These are phyloP conservation scores for Colletotrichum neosansevieriae DNA, from an alignment of 2,329 filamentous ascomycete species.

Conservation along the genomic window DNA sequence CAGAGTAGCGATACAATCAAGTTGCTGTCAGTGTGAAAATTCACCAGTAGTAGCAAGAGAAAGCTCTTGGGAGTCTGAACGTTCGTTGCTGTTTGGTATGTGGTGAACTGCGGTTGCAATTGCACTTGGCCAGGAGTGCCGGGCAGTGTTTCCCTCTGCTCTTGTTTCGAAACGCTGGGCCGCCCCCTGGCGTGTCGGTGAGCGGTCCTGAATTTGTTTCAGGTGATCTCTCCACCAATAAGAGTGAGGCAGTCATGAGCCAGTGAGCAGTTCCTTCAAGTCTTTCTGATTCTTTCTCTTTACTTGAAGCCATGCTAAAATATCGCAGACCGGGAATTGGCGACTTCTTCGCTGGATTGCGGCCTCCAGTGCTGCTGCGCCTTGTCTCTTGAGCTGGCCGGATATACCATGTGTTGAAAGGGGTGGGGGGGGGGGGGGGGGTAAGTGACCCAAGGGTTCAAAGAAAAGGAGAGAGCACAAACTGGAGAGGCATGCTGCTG, in stretches of 20 bases:
- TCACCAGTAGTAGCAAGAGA: too few species aligned
- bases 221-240: slow-evolving; percentile 36
- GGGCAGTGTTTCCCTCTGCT: slow-evolving; percentile 12
- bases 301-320: slow-evolving; percentile 19
- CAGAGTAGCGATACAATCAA: neutral
- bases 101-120: neutral
- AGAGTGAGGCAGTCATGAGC: slow-evolving; percentile 10
- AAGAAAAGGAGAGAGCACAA: too few species aligned
- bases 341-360: neutral
- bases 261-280: slow-evolving; percentile 4
- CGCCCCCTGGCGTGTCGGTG: slow-evolving; percentile 37
- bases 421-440: neutral
- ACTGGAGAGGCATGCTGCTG: too few species aligned
- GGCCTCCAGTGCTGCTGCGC: neutral
- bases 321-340: slow-evolving; percentile 16
- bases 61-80: too few species aligned
- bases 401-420: neutral
- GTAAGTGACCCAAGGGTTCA: too few species aligned
- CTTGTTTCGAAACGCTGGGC: slow-evolving; percentile 40
- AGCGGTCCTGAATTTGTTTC: slow-evolving; percentile 43
- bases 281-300: slow-evolving; percentile 17
- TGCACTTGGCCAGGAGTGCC: neutral
- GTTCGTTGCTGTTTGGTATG: too few species aligned
- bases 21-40: neutral
- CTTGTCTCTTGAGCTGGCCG: slow-evolving; percentile 1